Conservation (phyloP, 768 basidiomycete genomes). For the Favolaschia claudopus region DNA sequence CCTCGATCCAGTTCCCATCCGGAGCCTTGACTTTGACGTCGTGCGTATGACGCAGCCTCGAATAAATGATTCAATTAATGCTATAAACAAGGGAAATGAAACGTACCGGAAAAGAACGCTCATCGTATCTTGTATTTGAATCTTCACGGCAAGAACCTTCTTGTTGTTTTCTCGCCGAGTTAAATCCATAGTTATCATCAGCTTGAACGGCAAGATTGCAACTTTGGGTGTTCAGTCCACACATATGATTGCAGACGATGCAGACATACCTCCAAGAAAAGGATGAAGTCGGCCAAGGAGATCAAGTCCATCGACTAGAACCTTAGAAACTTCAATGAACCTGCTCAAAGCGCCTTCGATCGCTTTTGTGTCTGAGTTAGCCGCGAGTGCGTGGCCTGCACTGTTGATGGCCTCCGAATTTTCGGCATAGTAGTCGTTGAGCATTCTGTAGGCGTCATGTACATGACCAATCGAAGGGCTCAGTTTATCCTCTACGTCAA, state of each 20-base stretch:
- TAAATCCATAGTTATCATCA: conserved; percentile 55
- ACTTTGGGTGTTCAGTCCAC: conserved; percentile 33
- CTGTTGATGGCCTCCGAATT: too few relatives aligned
- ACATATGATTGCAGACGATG: not conserved
- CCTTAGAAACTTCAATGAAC: too few relatives aligned
- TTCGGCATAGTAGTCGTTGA: too few relatives aligned
- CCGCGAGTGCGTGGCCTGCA: too few relatives aligned
- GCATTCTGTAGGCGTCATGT: too few relatives aligned
- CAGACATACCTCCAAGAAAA: conserved; percentile 42
- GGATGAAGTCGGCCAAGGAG: conserved; percentile 47
- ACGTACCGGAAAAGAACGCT: conserved; percentile 52
- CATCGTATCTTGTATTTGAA: conserved; percentile 62
- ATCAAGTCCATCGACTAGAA: too few relatives aligned
- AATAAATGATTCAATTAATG: not conserved
- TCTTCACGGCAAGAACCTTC: conserved; percentile 52
- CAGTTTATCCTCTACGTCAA: too few relatives aligned
- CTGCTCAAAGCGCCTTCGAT: too few relatives aligned
- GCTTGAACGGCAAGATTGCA: conserved; percentile 57
- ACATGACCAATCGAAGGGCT: too few relatives aligned
- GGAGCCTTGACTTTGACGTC: conserved; percentile 34
- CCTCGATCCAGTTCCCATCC: conserved; percentile 43
- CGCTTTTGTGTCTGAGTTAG: too few relatives aligned
- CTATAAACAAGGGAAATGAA: not conserved
- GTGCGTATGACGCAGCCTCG: conserved; percentile 39
- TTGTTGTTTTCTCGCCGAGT: conserved; percentile 59